Evolutionary conservation across 2,329 filamentous ascomycete species (phyloP).

Genomic region (Fusarium subtropicale): DNA sequence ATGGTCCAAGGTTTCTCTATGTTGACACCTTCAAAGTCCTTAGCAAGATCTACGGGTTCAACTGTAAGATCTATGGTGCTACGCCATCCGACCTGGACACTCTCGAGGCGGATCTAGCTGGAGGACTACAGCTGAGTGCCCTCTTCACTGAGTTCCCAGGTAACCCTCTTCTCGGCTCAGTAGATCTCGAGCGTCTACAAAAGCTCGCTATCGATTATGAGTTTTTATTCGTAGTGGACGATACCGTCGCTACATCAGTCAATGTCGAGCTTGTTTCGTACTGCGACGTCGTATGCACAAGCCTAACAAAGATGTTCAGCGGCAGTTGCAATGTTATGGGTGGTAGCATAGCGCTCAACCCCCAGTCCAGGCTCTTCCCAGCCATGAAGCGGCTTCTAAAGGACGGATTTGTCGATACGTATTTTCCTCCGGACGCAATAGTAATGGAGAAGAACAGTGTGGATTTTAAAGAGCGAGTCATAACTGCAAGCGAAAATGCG

Average conservation of each 20-base stretch:
- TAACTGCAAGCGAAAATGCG: conserved; percentile 43
- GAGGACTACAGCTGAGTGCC: conserved; percentile 56
- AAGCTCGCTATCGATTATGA: conserved; percentile 51
- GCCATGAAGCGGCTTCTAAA: conserved; percentile 44
- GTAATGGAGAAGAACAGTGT: conserved; percentile 56
- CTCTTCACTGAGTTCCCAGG: conserved; percentile 60
- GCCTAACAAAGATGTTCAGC: conserved; percentile 66
- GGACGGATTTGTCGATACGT: conserved; percentile 39
- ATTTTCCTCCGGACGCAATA: conserved; percentile 43
- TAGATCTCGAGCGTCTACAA: conserved; percentile 47
- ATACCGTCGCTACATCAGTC: conserved; percentile 59
- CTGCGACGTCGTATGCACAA: conserved; percentile 63
- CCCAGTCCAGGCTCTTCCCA: conserved; percentile 52
- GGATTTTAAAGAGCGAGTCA: conserved; percentile 52
- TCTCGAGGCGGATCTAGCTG: conserved; percentile 53
- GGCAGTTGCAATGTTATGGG: conserved; percentile 66
- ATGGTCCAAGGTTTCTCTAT: conserved; percentile 43
- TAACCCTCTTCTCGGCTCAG: conserved; percentile 49
- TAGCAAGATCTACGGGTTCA: conserved; percentile 43
- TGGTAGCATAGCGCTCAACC: conserved; percentile 59
- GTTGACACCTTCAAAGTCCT: conserved; percentile 50
- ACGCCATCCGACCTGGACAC: conserved; percentile 55
- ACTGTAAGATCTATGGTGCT: conserved; percentile 59
- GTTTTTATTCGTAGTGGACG: conserved; percentile 58
- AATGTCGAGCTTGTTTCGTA: conserved; percentile 59